Evolutionary conservation across 106 monocot species (phyloP), one percentile per base, ranked within the genome.

Genomic region (Gastrodia elata): DNA sequence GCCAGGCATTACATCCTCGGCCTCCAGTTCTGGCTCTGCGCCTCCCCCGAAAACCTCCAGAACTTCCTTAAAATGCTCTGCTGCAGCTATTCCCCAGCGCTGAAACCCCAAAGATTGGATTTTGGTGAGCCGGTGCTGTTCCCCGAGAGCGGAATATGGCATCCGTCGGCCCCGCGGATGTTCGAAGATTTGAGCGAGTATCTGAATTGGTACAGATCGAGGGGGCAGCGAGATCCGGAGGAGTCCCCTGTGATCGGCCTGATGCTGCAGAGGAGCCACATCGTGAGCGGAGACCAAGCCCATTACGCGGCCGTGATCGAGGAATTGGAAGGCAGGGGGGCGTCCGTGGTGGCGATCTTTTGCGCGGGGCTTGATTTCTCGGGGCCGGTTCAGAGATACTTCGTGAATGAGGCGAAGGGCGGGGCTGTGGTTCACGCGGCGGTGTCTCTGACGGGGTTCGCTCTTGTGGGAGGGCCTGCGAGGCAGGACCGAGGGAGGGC

Each of bases 1-100:
- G 90, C 90, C 3, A 72, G 90, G 68, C 82, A 86, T 38, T 90
- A 90, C 72, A 90, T 90, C n/a, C 80, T 90, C 52, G 86, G 90
- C 65, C 80, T 90, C 69, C 90, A 90, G 75, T 90, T 90, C 73
- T 90, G 90, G 90, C 90, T 90, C 55, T 86, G 90, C 34, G 90
- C 86, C 6, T 86, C 90, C 37, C 84, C 86, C 0, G 90, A 90
- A 28, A 90, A 90, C 32, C 75, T 90, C 8, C 73, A 86, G 72
- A 90, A 90, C 43, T 90, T 90, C 71, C 52, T 90, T 24, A 90
- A 90, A 80, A 90, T 90, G 90, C 78, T 90, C 64, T 40, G 84
- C 43, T 86, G 86, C 7, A 77, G 84, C 14, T 90, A 90, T 52
- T 80, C 86, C 7, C 86, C 86, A 9, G 90, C 81, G 1, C 71